Base-by-base conservation (phyloP, 208 protist species). In the Leptomonas seymouri region DNA sequence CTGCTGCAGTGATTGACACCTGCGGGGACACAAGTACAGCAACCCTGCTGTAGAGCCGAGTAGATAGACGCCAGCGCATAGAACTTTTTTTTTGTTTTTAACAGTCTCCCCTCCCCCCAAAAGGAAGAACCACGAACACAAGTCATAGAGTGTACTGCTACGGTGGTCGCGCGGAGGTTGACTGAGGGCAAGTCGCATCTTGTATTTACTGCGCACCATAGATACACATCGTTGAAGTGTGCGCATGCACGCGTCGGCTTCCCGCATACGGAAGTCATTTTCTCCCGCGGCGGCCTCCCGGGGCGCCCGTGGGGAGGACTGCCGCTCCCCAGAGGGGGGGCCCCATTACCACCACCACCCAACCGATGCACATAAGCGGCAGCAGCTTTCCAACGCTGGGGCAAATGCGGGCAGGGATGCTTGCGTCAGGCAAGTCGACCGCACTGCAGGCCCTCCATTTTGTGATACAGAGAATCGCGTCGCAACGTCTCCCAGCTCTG, bases 311-410 rank as follows among this genome's bases (percentile, higher is more conserved):
- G 48, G 5, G 18, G 30, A 11, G 8, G 67, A 65, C 9, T 82
- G 78, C 55, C 60, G 36, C 21, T 75, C 77, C 50, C 44, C 74
- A 20, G 80, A 72, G 46, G 81, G 76, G 28, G 78, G n/a, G n/a
- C n/a, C n/a, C n/a, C n/a, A 71, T 8, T 74, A 68, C 56, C 83
- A 65, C 45, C 82, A 78, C 60, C 85, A 87, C 42, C 79, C 85
- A 36, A 84, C 81, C 18, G 84, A 44, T 20, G 56, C 77, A 23
- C 81, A 84, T 58, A 82, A 84, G 49, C 78, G 76, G 12, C 49
- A 31, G 20, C 62, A 41, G 3, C 25, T 18, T 6, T 15, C 18
- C 4, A 41, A 53, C 1, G 8, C 18, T 18, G 49, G 44, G 4
- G 36, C n/a, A 0, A 42, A 48, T 21, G 49, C 27, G 30, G 34